Evolutionary conservation across 2,329 filamentous ascomycete genomes (phyloP).

Genomic region (Calonectria henricotiae): DNA sequence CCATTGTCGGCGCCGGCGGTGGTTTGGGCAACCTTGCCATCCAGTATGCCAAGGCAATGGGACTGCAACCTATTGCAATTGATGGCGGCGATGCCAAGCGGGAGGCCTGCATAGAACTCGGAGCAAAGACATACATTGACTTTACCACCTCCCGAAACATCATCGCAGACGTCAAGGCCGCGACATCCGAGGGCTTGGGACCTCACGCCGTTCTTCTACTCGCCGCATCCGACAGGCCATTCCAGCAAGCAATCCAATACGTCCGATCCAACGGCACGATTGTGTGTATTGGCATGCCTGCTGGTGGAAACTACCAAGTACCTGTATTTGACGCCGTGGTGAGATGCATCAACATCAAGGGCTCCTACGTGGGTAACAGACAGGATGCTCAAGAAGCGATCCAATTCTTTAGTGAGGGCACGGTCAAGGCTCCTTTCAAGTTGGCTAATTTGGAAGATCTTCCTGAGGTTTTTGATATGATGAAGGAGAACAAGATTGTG

Average conservation of each 20-base stretch:
- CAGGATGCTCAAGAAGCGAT: conserved; percentile 32
- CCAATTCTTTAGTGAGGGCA: conserved; percentile 30
- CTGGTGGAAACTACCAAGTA: conserved; percentile 32
- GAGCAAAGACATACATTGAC: conserved; percentile 28
- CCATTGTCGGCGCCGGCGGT: conserved; percentile 35
- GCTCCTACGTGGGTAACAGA: conserved; percentile 34
- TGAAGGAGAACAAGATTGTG: conserved; percentile 31
- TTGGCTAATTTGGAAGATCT: conserved; percentile 28
- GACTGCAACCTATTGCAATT: conserved; percentile 29
- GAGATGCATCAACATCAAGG: conserved; percentile 34
- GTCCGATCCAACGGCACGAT: conserved; percentile 31
- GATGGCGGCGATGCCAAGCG: conserved; percentile 33
- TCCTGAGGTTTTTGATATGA: conserved; percentile 29
- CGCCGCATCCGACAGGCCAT: conserved; percentile 28
- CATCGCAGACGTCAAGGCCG: conserved; percentile 30
- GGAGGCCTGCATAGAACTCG: conserved; percentile 25
- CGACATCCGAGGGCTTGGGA: conserved; percentile 20
- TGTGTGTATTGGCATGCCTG: conserved; percentile 35
- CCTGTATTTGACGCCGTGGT: conserved; percentile 35
- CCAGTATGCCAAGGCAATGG: conserved; percentile 38
- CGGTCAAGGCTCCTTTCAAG: conserved; percentile 33
- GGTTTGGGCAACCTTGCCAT: conserved; percentile 32
- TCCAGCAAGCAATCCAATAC: conserved; percentile 36
- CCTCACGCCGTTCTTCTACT: conserved; percentile 35
- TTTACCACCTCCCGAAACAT: conserved; percentile 28